These are phyloP conservation scores for Solanum bulbocastanum DNA, from an alignment of 257 asterid species.

Conservation along the genomic window DNA sequence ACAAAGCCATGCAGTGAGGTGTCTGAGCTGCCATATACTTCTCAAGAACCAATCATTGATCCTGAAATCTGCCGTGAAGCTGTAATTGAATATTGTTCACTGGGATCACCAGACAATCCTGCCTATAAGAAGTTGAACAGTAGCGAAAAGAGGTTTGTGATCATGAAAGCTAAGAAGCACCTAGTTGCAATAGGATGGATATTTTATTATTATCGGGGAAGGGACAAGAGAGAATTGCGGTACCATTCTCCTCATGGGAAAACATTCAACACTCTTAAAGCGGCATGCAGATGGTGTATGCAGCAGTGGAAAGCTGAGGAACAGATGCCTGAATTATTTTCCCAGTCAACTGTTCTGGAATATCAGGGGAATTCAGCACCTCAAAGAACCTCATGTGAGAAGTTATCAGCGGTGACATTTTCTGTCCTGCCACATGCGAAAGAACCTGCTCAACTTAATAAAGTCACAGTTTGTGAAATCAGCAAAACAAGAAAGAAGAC, in stretches of 20 bases:
- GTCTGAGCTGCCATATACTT: constrained; percentile 3
- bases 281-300: constrained; percentile 32
- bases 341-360: constrained; percentile 4
- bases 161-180: constrained; percentile 41
- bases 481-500: constrained; percentile 18
- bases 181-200: constrained; percentile 44
- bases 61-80: constrained; percentile 53
- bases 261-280: constrained; percentile 21
- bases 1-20: constrained; percentile 15
- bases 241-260: constrained; percentile 37
- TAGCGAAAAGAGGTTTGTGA: background rate
- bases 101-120: background rate
- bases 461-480: constrained; percentile 5
- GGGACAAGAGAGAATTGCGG: constrained; percentile 17
- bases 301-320: background rate
- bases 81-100: constrained; percentile 21
- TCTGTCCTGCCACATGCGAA: constrained; percentile 11
- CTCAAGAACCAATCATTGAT: constrained; percentile 5
- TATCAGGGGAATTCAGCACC: background rate
- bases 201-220: constrained; percentile 5
- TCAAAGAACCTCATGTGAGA: background rate
- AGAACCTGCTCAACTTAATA: constrained; percentile 10
- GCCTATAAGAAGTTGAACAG: background rate
- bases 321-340: background rate
- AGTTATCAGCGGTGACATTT: constrained; percentile 2